Percentiles rank a stretch among this genome's conserved stretches.
Evolutionary conservation across 768 basidiomycete genomes (phyloP).

Genomic region (Amylocystis lapponica): DNA sequence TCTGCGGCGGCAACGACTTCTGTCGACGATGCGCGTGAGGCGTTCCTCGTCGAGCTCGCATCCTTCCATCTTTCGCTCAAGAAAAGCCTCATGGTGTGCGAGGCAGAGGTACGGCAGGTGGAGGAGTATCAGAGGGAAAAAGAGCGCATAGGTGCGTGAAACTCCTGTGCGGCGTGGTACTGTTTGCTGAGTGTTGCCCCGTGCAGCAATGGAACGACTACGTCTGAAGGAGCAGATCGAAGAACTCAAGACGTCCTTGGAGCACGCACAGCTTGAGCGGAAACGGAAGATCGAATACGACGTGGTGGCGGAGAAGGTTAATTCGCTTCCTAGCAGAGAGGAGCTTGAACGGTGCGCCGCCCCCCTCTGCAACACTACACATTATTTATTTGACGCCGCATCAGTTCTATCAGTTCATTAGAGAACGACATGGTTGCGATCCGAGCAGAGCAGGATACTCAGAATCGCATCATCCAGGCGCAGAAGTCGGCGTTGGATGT

Average conservation of each 20-base stretch:
- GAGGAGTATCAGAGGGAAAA: conserved; percentile 76
- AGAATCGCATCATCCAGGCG: conserved; percentile 56
- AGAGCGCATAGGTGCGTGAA: conserved; percentile 58
- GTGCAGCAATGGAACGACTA: conserved; percentile 64
- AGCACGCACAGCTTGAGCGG: conserved; percentile 73
- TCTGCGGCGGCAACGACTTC: conserved; percentile 22
- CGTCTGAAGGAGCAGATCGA: conserved; percentile 65
- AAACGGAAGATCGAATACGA: conserved; percentile 85
- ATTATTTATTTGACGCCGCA: not conserved
- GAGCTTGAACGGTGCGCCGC: conserved; percentile 68
- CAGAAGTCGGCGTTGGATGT: conserved; percentile 64
- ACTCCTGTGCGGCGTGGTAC: not conserved
- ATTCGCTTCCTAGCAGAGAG: conserved; percentile 66
- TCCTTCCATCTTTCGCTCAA: conserved; percentile 70
- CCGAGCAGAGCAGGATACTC: conserved; percentile 66
- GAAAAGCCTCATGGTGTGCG: conserved; percentile 79
- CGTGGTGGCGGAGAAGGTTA: conserved; percentile 75
- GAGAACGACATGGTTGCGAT: conserved; percentile 80
- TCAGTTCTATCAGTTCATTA: conserved; percentile 61
- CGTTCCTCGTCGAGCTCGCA: conserved; percentile 72
- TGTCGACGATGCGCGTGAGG: conserved; percentile 70
- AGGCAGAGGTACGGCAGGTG: conserved; percentile 81
- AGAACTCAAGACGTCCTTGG: conserved; percentile 68
- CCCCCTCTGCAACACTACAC: conserved; percentile 2
- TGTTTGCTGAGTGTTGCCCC: conserved; percentile 6